These are phyloP conservation scores for Olyra latifolia DNA, from an alignment of 176 grass and related monocot species.

Conservation along the genomic window DNA sequence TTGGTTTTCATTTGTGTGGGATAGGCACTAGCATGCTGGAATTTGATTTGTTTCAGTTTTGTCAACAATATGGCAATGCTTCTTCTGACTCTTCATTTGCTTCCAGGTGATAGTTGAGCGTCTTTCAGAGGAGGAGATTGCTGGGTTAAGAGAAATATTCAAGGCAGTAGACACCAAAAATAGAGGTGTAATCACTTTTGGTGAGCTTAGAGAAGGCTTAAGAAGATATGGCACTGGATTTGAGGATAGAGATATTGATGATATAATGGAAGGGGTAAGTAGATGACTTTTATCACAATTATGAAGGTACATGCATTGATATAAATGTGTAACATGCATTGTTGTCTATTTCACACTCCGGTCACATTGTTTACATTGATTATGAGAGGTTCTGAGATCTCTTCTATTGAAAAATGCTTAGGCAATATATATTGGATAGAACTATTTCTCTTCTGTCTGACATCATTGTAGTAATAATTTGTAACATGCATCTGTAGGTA, in stretches of 20 bases:
- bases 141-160: conserved; percentile 92
- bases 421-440: background rate
- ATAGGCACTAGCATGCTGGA: background rate
- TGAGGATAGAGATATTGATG: conserved; percentile 55
- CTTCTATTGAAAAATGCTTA: background rate
- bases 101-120: conserved; percentile 84
- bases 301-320: background rate
- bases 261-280: conserved; percentile 83
- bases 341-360: background rate
- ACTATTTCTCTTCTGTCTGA: background rate
- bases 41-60: background rate
- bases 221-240: conserved; percentile 76
- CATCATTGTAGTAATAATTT: background rate
- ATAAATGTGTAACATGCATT: background rate
- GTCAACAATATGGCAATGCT: too few relatives aligned
- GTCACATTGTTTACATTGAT: background rate
- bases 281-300: background rate
- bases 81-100: conserved; percentile 12
- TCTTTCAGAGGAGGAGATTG: conserved; percentile 95
- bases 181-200: conserved; percentile 75
- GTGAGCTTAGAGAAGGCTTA: conserved; percentile 79
- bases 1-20: conserved; percentile 8
- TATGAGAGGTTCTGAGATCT: background rate
- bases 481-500: background rate
- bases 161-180: conserved; percentile 73